Conservation (phyloP, 2,329 filamentous ascomycete genomes). For the Xylariaceae sp. region DNA sequence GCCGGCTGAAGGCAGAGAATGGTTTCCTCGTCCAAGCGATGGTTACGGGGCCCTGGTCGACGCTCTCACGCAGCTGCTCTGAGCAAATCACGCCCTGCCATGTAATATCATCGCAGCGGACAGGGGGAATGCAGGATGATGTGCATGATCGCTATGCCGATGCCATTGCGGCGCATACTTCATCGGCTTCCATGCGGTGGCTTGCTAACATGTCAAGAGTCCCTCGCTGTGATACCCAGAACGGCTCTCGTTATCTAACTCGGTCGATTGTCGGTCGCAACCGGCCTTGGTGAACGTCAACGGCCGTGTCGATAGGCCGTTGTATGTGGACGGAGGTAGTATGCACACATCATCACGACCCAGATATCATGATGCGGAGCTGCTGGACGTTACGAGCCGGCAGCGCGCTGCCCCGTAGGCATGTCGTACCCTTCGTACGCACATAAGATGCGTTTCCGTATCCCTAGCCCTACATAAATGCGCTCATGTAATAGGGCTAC, state of each 20-base stretch:
- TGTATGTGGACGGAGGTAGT: background rate
- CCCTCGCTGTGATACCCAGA: background rate
- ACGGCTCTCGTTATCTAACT: background rate
- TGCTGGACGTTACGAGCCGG: background rate
- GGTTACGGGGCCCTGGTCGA: background rate
- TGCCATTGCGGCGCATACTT: background rate
- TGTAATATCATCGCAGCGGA: background rate
- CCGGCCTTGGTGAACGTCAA: background rate
- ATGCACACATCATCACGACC: background rate
- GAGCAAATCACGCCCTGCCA: conserved; percentile 1
- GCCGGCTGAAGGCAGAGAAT: background rate
- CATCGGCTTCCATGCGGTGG: background rate
- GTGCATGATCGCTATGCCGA: background rate
- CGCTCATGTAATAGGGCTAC: background rate
- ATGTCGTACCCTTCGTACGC: background rate
- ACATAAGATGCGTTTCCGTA: background rate
- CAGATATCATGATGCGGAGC: background rate
- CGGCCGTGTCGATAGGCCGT: background rate
- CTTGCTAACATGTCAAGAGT: background rate
- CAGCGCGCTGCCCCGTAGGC: background rate
- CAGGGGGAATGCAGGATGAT: background rate
- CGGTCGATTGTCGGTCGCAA: background rate
- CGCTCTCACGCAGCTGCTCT: background rate
- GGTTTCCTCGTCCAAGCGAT: background rate
- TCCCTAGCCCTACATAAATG: background rate